A percentile compares a stretch with the other conserved stretches of the same genome.
Conservation (phyloP, 2,329 filamentous ascomycete species). For the Cyclaneusma minus region DNA sequence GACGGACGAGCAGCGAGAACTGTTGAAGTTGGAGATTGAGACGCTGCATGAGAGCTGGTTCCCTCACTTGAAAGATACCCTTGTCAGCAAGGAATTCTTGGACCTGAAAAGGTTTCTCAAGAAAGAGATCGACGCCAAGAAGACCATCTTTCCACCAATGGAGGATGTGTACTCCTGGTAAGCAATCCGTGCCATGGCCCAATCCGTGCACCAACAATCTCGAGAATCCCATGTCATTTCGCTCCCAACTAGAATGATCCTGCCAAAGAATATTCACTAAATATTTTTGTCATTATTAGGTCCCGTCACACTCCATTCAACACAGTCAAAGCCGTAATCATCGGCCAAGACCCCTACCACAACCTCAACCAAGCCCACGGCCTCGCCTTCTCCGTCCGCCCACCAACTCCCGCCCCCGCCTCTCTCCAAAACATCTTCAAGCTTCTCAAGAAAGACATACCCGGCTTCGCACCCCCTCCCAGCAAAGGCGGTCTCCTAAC, state of each 20-base stretch:
- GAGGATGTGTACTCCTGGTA: slow-evolving; percentile 94
- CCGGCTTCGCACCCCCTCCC: slow-evolving; percentile 57
- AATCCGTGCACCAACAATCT: background rate
- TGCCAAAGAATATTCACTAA: slow-evolving; percentile 10
- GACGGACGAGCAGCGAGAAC: slow-evolving; percentile 63
- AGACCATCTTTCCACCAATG: slow-evolving; percentile 74
- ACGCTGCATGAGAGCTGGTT: slow-evolving; percentile 89
- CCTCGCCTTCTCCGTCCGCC: slow-evolving; percentile 85
- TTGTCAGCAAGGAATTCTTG: slow-evolving; percentile 66
- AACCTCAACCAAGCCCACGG: slow-evolving; percentile 92
- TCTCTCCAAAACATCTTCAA: slow-evolving; percentile 91
- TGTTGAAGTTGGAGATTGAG: slow-evolving; percentile 80
- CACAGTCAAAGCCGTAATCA: slow-evolving; percentile 79
- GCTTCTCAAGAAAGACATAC: slow-evolving; percentile 77
- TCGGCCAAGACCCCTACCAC: slow-evolving; percentile 96
- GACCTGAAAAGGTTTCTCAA: slow-evolving; percentile 78
- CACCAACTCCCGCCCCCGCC: slow-evolving; percentile 75
- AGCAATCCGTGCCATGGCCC: slow-evolving; percentile 10
- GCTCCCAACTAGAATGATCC: slow-evolving; percentile 1
- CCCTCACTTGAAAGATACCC: slow-evolving; percentile 72
- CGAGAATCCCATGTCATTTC: slow-evolving; percentile 1
- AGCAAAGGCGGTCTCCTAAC: slow-evolving; percentile 71
- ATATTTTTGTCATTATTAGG: slow-evolving; percentile 35
- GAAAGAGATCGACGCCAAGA: slow-evolving; percentile 55
- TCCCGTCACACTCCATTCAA: slow-evolving; percentile 82